Evolutionary conservation across 331 rosid species (phyloP).

Genomic region (Quercus tomentella): DNA sequence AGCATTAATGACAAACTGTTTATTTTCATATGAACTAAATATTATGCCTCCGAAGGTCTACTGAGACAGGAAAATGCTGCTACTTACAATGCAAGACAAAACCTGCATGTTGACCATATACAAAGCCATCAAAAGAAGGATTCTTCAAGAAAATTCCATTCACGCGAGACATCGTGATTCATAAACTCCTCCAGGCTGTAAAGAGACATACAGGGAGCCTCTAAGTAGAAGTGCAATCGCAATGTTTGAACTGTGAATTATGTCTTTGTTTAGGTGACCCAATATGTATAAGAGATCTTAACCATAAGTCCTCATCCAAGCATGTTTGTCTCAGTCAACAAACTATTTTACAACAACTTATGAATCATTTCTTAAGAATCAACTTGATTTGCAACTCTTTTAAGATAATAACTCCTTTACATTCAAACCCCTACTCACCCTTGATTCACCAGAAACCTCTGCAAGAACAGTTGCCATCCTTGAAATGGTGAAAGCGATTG

Average conservation of each 20-base stretch:
- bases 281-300: neutral
- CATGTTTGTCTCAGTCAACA: neutral
- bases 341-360: neutral
- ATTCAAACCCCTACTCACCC: neutral
- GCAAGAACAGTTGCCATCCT: constrained; percentile 78
- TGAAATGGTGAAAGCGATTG: constrained; percentile 77
- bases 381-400: neutral
- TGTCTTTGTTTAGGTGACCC: neutral
- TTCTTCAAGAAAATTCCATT: too few species aligned
- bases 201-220: neutral
- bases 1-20: neutral
- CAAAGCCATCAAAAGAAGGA: neutral
- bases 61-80: too few species aligned
- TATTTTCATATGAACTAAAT: neutral
- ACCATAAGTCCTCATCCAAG: neutral
- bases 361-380: neutral
- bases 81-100: neutral
- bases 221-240: neutral
- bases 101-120: neutral
- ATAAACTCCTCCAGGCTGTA: neutral
- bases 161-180: neutral
- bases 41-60: too few species aligned
- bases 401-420: neutral
- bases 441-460: constrained; percentile 73
- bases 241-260: neutral